phyloP scores from a whole-genome alignment of 495 filamentous ascomycete genomes.

The Lasiosphaeria ovina region DNA sequence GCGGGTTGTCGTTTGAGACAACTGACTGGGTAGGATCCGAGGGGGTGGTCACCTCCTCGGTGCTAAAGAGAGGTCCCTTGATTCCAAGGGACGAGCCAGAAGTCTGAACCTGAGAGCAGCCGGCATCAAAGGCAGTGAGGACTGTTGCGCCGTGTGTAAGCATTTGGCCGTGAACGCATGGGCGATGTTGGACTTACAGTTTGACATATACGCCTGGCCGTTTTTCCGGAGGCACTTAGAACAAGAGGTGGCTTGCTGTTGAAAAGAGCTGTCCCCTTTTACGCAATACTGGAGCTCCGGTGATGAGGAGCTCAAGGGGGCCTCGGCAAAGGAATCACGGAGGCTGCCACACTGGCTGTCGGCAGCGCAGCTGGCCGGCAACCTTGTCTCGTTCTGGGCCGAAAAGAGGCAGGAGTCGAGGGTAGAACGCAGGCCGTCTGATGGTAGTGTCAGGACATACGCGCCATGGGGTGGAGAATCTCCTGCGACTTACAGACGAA shows the following conservation, averaged over 20 bases:
- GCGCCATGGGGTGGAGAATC: not conserved
- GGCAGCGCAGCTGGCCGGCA: not conserved
- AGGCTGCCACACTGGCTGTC: not conserved
- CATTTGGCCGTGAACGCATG: not conserved
- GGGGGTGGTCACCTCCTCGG: not conserved
- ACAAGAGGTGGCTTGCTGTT: not conserved
- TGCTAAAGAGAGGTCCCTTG: not conserved
- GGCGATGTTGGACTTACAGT: not conserved
- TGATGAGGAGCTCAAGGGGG: not conserved
- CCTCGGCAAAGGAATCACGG: not conserved
- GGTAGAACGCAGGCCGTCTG: not conserved
- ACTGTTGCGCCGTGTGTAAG: not conserved
- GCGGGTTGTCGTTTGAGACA: not conserved
- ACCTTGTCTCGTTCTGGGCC: not conserved
- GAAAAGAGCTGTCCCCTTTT: not conserved
- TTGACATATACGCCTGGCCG: not conserved
- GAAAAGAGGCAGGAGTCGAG: not conserved
- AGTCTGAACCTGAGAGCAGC: not conserved
- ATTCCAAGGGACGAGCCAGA: conserved; percentile 1
- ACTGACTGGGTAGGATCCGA: not conserved
- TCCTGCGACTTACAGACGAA: not conserved
- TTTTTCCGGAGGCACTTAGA: not conserved
- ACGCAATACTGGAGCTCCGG: not conserved
- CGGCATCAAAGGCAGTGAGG: not conserved
- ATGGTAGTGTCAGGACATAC: not conserved